Percentiles rank a stretch among this genome's conserved stretches.
Evolutionary conservation across 2,329 filamentous ascomycete genomes (phyloP).

Genomic region (Xylariomycetidae sp.): DNA sequence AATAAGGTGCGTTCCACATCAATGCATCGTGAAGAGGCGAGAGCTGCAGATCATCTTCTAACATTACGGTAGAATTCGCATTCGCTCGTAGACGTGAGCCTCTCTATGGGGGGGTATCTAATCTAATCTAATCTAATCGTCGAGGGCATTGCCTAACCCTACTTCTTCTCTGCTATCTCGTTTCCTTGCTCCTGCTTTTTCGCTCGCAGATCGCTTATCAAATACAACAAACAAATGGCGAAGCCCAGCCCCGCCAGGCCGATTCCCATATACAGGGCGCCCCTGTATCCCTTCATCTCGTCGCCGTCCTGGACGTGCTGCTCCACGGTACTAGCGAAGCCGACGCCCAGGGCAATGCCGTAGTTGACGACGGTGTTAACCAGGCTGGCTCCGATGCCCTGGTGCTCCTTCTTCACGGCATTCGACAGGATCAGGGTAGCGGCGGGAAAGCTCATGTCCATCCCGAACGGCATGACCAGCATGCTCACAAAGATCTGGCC

Average conservation of each 20-base stretch:
- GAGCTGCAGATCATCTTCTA: no score
- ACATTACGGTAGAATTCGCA: no score
- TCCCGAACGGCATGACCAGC: slow-evolving; percentile 43
- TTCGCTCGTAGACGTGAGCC: no score
- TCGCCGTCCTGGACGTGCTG: slow-evolving; percentile 20
- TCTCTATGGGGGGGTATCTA: neutral
- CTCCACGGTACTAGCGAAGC: slow-evolving; percentile 43
- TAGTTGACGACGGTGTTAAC: slow-evolving; percentile 54
- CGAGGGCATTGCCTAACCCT: no score
- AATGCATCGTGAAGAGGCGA: no score
- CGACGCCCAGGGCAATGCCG: slow-evolving; percentile 47
- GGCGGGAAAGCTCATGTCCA: slow-evolving; percentile 52
- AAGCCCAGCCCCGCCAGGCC: slow-evolving; percentile 17
- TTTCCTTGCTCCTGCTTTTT: no score
- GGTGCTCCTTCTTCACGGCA: slow-evolving; percentile 24
- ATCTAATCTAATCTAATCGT: neutral
- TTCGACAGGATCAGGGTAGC: slow-evolving; percentile 45
- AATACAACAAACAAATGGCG: slow-evolving; percentile 17
- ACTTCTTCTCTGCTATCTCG: no score
- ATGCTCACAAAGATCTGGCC: slow-evolving; percentile 42
- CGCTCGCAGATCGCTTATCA: no score
- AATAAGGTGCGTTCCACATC: no score
- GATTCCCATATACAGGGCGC: slow-evolving; percentile 20
- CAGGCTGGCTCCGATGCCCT: slow-evolving; percentile 33
- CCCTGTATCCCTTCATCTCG: slow-evolving; percentile 18